Evolutionary conservation across 331 rosid genomes (phyloP), one percentile per base, ranked within the genome.

Genomic region (Arachis monticola): DNA sequence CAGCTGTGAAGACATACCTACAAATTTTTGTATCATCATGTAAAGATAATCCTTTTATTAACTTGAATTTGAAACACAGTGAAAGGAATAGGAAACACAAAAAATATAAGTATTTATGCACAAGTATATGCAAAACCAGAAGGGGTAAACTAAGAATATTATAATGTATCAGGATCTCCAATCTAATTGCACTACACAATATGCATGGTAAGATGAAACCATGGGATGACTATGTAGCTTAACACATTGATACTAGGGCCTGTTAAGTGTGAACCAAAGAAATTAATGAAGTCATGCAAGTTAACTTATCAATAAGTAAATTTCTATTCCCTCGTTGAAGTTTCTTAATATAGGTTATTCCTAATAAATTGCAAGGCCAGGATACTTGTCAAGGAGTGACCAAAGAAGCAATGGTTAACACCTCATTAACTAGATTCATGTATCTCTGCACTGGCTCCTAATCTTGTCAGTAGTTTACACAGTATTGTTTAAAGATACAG

Each of bases 1-100:
- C 88, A 67, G 96, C 87, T 47, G 96, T 88, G 81, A 91, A 94
- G 87, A 94, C 72, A 68, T 86, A 88, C 89, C 97, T 94, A 76
- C 67, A 84, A 13, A 75, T 62, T 55, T 35, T 52, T 38, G 44
- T 70, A 52, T 73, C 17, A 73, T 82, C 64, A 73, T 58, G 78
- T 11, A 72, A 60, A 64, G 70, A 64, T 64, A 51, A 69, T 51
- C 50, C 31, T 68, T 68, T 60, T 27, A 68, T 45, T 69, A 35
- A 35, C 38, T 35, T 35, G 3, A 76, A 62, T 70, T 64, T 76
- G 64, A 76, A 76, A 74, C 55, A 8, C 52, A 52, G 53, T 8
- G 41, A 61, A 64, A 63, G 9, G 63, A 69, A 75, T 44, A 45
- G 70, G 63, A 40, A 60, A 56, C 2, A 12, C 61, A n/a, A 58